Evolutionary conservation across 2,329 filamentous ascomycete genomes (phyloP), one percentile per base, ranked within the genome.

Genomic region (Aspergillus fructus): DNA sequence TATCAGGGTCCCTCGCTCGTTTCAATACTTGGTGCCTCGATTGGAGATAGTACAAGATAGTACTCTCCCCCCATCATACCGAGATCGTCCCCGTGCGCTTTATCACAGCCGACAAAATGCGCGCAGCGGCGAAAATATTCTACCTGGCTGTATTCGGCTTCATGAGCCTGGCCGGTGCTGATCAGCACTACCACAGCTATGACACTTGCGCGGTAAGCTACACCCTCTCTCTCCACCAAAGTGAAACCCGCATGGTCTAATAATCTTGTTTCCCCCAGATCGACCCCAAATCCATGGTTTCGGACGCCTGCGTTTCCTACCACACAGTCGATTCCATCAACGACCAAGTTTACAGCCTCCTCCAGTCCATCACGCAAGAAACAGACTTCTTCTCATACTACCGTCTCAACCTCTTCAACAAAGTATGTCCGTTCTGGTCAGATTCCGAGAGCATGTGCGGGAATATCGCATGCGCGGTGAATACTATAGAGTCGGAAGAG

Each of bases 301-400:
- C 89, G 43, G 94, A 99, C 74, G 92, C 94, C 49, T 97, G 94
- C 78, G 91, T 91, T 61, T 96, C 93, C 55, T 99, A 96, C 76
- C 87, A 88, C 55, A 92, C 91, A 39, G 89, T 99, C 74, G 93
- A 99, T 71, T 80, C 82, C 41, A 81, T 99, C 53, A 99, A 97
- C 76, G 76, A 81, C 64, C 83, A 85, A 59, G 82, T 97, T 61
- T 87, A 88, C 66, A 90, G 92, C 17, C 84, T 87, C 52, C 79
- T 99, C 65, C 84, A 90, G 67, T 88, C 90, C 55, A 85, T 99
- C 46, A 96, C 91, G 0, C 85, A 85, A 66, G 86, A 89, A 53
- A 96, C 93, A 74, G 94, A 99, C 76, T 99, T 97, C 83, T 99
- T 99, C 78, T 93, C 93, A 53, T 92, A 97, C 76, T 99, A 97